Base-by-base conservation (phyloP, 345 rosid species). In the Toxicodendron radicans region DNA sequence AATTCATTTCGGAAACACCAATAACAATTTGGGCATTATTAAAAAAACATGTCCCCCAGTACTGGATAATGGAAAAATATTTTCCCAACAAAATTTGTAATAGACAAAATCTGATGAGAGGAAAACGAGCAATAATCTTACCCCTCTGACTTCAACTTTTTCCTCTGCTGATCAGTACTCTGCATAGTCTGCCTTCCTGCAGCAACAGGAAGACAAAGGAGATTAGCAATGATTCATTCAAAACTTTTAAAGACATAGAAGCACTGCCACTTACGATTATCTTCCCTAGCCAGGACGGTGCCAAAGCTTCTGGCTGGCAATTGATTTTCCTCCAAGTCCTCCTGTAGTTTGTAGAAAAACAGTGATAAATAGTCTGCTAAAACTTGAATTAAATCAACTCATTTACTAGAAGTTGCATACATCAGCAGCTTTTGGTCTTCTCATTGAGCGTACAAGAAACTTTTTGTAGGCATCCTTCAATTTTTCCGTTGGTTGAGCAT, bases 381-480 rank as follows among this genome's bases (percentile, higher is more conserved):
- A 78, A 35, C 21, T 57, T 41, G 18, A 57, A 38, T 5, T 23
- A 35, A 64, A 23, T 12, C 17, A 43, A 75, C 33, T 60, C 32
- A 45, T n/a, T 60, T 49, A 51, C 71, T 33, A 76, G 41, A 66
- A 21, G 52, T 33, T 30, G 38, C 76, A 73, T 83, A 95, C 98
- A 73, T 91, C 88, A 68, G 32, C 63, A 68, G 64, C 64, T 59
- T 81, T 76, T 54, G 91, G 72, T 56, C 79, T 87, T 74, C 81
- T 83, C 89, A 89, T 84, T n/a, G 96, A 90, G 73, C 92, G 89
- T 68, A 71, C 73, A 75, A 93, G 81, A 69, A 91, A 95, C 66
- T 87, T 87, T 85, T 82, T 87, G 78, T 87, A 95, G 45, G 91
- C 90, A 69, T 89, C 93, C 76, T 85, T 92, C 87, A 95, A 59